Base-by-base conservation (phyloP, 768 basidiomycete species). In the Filobasidium floriforme region DNA sequence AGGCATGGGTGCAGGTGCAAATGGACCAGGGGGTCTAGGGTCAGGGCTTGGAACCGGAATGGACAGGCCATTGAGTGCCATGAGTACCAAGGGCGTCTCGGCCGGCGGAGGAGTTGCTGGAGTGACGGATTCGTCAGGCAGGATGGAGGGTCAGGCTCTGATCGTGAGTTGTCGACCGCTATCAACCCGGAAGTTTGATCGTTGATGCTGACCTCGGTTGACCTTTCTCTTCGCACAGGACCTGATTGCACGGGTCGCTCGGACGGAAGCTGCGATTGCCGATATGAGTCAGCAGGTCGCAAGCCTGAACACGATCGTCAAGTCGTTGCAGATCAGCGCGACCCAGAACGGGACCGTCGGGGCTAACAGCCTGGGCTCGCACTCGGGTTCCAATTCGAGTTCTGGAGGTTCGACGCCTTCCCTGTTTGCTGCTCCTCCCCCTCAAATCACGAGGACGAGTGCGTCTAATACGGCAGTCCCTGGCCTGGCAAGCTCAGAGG, bases 201-300 rank as follows among this genome's bases (percentile, higher is more conserved):
- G 22, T 3, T 4, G 12, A 14, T 18, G 18, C 18, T 15, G 46
- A 15, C 12, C 22, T 49, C 46, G 46, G 46, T 49, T 14, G 46
- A 18, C 46, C 22, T 49, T 49, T 3, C 46, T 49, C 46, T 2
- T 49, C 18, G 1, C 15, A 11, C 59, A 65, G 64, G 65, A 66
- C 29, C 40, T 66, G 18, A 61, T 66, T 12, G 60, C 65, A 14
- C 59, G 65, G 41, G 65, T 66, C n/a, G 60, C 60, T 3, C 41
- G 65, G 41, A 66, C 65, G 0, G 65, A 66, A 57, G 54, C 65
- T 37, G 65, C 65, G 2, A 51, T 66, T 11, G 65, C 65, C 12
- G 65, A 66, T 26, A 28, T 66, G 28, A 54, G 51, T 28, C 60
- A 61, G 41, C 65, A 66, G 61, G 60, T 66, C 14, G 65, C 65